phyloP scores from a whole-genome alignment of 306 rosid genomes.

The Rosa persica region DNA sequence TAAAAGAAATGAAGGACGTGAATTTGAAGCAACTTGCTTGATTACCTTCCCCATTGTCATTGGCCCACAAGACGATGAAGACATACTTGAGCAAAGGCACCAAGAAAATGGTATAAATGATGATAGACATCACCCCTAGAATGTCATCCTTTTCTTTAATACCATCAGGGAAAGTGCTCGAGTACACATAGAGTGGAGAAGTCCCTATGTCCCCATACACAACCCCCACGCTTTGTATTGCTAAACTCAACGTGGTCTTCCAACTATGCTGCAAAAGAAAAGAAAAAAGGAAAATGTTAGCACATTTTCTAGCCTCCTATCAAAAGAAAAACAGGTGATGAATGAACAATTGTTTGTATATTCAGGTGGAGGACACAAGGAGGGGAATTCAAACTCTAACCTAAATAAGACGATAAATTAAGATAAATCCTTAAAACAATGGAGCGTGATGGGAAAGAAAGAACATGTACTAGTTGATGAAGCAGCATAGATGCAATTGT shows the following conservation, averaged over 20 bases:
- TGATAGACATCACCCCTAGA: conserved; percentile 62
- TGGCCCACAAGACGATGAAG: conserved; percentile 68
- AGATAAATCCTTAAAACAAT: no score
- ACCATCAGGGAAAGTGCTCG: conserved; percentile 17
- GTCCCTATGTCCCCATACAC: conserved; percentile 48
- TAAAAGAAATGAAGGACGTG: not conserved
- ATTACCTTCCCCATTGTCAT: conserved; percentile 72
- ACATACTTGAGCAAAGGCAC: conserved; percentile 67
- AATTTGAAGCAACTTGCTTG: not conserved
- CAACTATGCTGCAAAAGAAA: conserved; percentile 27
- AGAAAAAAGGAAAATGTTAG: not conserved
- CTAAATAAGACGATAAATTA: no score
- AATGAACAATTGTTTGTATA: not conserved
- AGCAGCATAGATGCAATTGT: not conserved
- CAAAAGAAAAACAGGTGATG: not conserved
- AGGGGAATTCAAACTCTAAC: no score
- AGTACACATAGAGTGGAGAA: conserved; percentile 37
- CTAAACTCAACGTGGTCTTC: conserved; percentile 42
- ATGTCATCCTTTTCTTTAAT: conserved; percentile 44
- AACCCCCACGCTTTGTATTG: conserved; percentile 37
- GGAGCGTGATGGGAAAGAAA: no score
- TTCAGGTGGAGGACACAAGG: no score
- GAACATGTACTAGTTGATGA: not conserved
- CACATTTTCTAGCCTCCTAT: not conserved
- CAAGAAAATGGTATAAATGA: conserved; percentile 64